Percentiles rank a stretch among this genome's conserved stretches.
These are phyloP conservation scores for Hydrangea macrophylla DNA, from an alignment of 148 eudicot species.

Conservation along the genomic window DNA sequence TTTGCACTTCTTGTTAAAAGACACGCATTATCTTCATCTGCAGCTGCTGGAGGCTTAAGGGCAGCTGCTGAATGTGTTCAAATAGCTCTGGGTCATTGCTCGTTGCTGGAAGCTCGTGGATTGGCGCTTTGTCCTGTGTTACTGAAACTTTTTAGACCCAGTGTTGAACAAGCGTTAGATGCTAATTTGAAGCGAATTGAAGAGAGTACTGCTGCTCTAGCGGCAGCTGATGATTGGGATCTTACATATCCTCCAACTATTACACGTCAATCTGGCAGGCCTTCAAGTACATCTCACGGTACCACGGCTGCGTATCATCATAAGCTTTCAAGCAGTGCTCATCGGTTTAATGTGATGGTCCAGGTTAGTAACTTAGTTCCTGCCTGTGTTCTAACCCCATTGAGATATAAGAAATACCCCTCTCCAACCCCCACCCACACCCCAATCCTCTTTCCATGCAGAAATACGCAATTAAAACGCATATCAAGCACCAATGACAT, in stretches of 20 bases:
- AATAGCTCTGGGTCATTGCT: conserved; percentile 95
- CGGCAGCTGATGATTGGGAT: conserved; percentile 97
- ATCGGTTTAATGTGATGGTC: conserved; percentile 85
- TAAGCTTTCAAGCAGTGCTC: conserved; percentile 96
- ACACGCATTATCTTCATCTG: conserved; percentile 94
- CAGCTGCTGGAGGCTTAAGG: conserved; percentile 97
- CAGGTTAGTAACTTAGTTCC: conserved; percentile 54
- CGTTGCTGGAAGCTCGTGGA: conserved; percentile 83
- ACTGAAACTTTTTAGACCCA: conserved; percentile 79
- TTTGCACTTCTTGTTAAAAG: conserved; percentile 88
- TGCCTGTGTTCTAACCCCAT: background rate
- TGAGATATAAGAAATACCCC: too few relatives aligned
- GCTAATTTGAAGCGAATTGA: conserved; percentile 91
- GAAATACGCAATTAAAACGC: too few relatives aligned
- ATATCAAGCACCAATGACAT: background rate
- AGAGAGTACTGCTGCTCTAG: conserved; percentile 91
- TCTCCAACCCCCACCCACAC: too few relatives aligned
- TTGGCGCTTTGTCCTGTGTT: conserved; percentile 87
- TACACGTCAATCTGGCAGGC: conserved; percentile 62
- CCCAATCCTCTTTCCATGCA: too few relatives aligned
- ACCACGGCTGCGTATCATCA: conserved; percentile 52
- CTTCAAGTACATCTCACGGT: conserved; percentile 39
- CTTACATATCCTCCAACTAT: conserved; percentile 49
- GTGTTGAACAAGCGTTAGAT: conserved; percentile 91
- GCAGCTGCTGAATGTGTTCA: conserved; percentile 99